Evolutionary conservation across 129 eudicot genomes (phyloP).

Genomic region (Artemisia tridentata): DNA sequence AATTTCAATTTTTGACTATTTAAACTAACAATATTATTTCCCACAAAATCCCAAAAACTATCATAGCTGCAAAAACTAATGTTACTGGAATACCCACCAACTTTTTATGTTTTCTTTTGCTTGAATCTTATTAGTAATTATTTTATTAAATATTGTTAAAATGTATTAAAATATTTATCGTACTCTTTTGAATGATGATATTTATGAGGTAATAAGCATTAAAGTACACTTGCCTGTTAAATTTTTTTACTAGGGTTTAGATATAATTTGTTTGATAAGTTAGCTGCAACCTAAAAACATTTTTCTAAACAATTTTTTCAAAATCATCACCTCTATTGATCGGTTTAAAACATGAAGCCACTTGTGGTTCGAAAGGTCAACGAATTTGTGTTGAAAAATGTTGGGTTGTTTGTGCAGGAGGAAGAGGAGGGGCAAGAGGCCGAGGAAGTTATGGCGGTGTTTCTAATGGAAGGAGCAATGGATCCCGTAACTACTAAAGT

Average conservation of each 20-base stretch:
- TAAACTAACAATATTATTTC: not conserved
- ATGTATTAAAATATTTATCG: not conserved
- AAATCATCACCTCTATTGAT: not conserved
- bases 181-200: no score
- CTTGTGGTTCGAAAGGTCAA: not conserved
- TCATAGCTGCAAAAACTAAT: not conserved
- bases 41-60: not conserved
- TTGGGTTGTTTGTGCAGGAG: constrained; percentile 54
- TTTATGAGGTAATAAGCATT: no score
- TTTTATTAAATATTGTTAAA: not conserved
- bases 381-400: not conserved
- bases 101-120: no score
- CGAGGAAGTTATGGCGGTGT: constrained; percentile 57
- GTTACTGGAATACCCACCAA: not conserved
- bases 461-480: constrained; percentile 46
- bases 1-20: not conserved
- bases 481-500: constrained; percentile 35
- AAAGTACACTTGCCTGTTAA: no score
- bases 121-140: no score
- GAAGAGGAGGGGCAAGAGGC: constrained; percentile 68
- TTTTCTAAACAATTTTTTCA: not conserved
- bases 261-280: no score
- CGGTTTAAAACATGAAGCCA: not conserved
- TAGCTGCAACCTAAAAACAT: no score
- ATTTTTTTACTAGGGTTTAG: no score